phyloP scores from a whole-genome alignment of 352 stramenopile species.

The Elongisporangium undulatum region DNA sequence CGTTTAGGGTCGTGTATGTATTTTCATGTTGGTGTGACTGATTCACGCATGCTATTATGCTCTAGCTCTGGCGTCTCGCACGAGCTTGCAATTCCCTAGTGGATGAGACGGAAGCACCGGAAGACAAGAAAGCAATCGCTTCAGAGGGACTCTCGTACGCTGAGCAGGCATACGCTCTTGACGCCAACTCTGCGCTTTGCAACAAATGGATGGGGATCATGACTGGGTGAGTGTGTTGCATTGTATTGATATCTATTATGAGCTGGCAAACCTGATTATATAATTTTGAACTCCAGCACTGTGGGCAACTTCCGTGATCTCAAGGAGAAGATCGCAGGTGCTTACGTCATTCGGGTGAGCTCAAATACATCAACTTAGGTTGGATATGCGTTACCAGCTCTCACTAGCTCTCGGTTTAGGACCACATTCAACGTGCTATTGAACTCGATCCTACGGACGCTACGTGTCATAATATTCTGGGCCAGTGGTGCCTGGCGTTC shows the following conservation, averaged over 20 bases:
- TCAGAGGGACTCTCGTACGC: conserved; percentile 48
- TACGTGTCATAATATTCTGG: conserved; percentile 64
- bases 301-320: conserved; percentile 58
- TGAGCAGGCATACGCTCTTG: conserved; percentile 41
- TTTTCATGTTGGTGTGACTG: not conserved
- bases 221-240: conserved; percentile 25
- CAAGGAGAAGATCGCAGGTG: conserved; percentile 67
- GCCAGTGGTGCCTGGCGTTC: conserved; percentile 76
- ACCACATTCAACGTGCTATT: conserved; percentile 65
- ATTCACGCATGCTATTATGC: not conserved
- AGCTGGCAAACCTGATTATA: not conserved
- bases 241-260: not conserved
- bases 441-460: conserved; percentile 60
- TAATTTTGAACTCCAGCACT: conserved; percentile 14
- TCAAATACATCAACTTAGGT: not conserved
- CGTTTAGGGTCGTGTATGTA: not conserved
- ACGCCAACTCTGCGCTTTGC: conserved; percentile 39
- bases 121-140: conserved; percentile 54
- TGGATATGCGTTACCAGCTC: not conserved
- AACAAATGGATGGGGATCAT: conserved; percentile 83
- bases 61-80: conserved; percentile 58
- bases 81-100: conserved; percentile 58
- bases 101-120: conserved; percentile 25
- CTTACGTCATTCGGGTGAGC: conserved; percentile 57
- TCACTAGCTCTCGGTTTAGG: conserved; percentile 16